These are phyloP conservation scores for Penicillium glabrum DNA, from an alignment of 2,329 filamentous ascomycete species.

Conservation along the genomic window DNA sequence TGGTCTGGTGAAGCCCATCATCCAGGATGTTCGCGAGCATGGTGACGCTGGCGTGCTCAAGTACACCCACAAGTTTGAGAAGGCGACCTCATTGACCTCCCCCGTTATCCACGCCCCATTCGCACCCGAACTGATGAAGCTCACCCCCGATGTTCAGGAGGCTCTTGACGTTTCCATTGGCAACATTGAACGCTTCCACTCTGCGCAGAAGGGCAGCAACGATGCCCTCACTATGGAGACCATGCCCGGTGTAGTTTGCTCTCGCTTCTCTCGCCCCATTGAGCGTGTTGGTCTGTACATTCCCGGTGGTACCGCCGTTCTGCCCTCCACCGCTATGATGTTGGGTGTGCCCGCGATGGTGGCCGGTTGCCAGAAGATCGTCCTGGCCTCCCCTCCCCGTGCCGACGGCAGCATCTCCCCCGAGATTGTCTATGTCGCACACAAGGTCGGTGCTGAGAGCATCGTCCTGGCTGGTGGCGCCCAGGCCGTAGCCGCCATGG, in stretches of 20 bases:
- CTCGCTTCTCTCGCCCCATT: constrained; percentile 86
- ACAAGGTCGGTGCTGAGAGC: constrained; percentile 93
- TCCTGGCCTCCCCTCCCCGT: constrained; percentile 87
- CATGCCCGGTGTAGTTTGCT: constrained; percentile 95
- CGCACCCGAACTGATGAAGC: constrained; percentile 78
- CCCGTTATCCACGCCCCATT: constrained; percentile 90
- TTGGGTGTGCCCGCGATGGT: constrained; percentile 97
- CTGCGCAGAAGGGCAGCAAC: constrained; percentile 76
- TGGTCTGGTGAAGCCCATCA: constrained; percentile 86
- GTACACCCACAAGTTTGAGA: constrained; percentile 98
- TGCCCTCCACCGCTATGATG: constrained; percentile 97
- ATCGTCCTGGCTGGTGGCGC: constrained; percentile 95
- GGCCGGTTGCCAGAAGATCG: constrained; percentile 91
- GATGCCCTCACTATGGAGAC: constrained; percentile 86
- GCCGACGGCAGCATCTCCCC: constrained; percentile 88
- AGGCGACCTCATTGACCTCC: constrained; percentile 84
- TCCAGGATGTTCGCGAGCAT: constrained; percentile 77
- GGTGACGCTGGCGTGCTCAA: constrained; percentile 87
- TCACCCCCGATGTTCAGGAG: constrained; percentile 77
- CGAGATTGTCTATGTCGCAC: constrained; percentile 94
- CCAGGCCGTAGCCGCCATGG: constrained; percentile 93
- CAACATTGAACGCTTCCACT: constrained; percentile 93
- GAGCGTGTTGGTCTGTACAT: constrained; percentile 96
- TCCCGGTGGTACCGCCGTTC: constrained; percentile 92
- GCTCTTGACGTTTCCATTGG: constrained; percentile 94